Percentiles rank a stretch among this genome's conserved stretches.
Conservation (phyloP, 352 stramenopile species). For the Blastocystis sp. region DNA sequence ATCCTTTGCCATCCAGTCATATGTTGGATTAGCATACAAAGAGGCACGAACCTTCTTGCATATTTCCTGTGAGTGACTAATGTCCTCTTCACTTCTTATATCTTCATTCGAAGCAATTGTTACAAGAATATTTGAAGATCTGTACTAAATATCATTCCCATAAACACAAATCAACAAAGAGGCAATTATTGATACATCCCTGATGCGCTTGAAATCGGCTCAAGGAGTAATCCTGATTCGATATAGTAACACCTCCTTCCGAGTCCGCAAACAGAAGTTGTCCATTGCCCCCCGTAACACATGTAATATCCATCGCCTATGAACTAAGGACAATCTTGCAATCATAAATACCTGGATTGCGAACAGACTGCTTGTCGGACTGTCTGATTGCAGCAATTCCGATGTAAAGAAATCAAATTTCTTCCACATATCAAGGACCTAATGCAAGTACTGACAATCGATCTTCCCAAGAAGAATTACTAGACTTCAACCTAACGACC, state of each 20-base stretch:
- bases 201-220: conserved; percentile 12
- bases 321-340: neutral
- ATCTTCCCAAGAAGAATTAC: neutral
- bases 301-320: conserved; percentile 35
- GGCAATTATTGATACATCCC: conserved; percentile 21
- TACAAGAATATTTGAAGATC: conserved; percentile 16
- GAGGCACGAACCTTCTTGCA: neutral
- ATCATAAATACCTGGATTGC: neutral
- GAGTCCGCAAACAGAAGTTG: conserved; percentile 39
- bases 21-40: neutral
- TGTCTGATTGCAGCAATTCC: conserved; percentile 30
- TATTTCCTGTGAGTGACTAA: neutral
- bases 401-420: conserved; percentile 48
- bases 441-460: neutral
- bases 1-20: conserved; percentile 25
- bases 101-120: neutral
- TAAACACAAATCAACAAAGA: neutral
- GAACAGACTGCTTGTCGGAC: conserved; percentile 52
- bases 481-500: neutral
- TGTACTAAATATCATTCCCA: neutral
- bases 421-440: conserved; percentile 33
- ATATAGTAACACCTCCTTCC: conserved; percentile 53
- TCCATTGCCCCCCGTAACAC: conserved; percentile 6
- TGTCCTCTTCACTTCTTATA: neutral
- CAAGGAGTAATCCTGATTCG: conserved; percentile 32